Evolutionary conservation across 345 rosid species (phyloP).

Genomic region (Sisymbrium irio): DNA sequence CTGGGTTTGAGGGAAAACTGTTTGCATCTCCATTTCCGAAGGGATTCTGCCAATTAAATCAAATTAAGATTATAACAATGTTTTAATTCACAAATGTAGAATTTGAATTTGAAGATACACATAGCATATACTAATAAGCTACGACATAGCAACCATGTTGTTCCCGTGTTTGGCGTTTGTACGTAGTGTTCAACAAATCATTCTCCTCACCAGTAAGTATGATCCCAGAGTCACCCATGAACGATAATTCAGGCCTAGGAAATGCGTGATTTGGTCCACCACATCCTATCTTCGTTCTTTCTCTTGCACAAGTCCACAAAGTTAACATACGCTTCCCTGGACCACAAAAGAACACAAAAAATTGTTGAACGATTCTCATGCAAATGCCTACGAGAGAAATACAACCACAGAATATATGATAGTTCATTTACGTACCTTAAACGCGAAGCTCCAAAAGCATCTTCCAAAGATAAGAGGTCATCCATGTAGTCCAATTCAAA

Average conservation of each 20-base stretch:
- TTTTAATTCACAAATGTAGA: no score
- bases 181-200: conserved; percentile 40
- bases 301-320: conserved; percentile 88
- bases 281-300: conserved; percentile 89
- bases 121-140: no score
- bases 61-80: no score
- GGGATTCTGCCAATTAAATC: no score
- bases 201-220: conserved; percentile 72
- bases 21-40: no score
- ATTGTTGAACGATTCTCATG: not conserved
- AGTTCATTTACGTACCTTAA: conserved; percentile 51
- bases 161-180: conserved; percentile 41
- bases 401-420: not conserved
- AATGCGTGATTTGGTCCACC: conserved; percentile 90
- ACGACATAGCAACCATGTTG: conserved; percentile 51
- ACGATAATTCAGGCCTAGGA: conserved; percentile 69
- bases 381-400: not conserved
- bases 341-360: not conserved
- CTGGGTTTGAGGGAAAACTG: no score
- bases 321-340: conserved; percentile 88
- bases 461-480: conserved; percentile 76
- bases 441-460: conserved; percentile 94
- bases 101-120: no score
- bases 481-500: conserved; percentile 66
- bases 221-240: conserved; percentile 75